phyloP scores from a whole-genome alignment of 1,284 basidiomycete species.

The Rhodotorula sp. region DNA sequence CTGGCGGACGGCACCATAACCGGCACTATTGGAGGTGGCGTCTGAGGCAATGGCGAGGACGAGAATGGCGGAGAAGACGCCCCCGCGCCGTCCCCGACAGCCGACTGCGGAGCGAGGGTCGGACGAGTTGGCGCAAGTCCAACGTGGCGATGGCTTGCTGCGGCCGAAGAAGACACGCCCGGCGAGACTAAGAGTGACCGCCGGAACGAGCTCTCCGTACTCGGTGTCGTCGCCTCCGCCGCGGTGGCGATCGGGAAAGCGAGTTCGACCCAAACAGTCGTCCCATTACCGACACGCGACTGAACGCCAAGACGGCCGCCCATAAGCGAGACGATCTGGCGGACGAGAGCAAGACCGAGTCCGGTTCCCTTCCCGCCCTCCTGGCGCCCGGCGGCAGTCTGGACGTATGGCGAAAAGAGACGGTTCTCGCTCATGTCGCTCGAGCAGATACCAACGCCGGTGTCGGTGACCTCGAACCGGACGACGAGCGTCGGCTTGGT shows the following conservation, averaged over 20 bases:
- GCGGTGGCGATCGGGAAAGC: slow-evolving; percentile 43
- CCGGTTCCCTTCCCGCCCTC: slow-evolving; percentile 57
- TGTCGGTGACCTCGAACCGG: slow-evolving; percentile 75
- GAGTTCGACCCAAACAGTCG: slow-evolving; percentile 74
- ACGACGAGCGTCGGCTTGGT: slow-evolving; percentile 55
- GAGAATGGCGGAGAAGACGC: too few relatives aligned
- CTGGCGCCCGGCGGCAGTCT: slow-evolving; percentile 62
- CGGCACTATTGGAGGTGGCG: too few relatives aligned
- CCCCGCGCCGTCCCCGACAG: too few relatives aligned
- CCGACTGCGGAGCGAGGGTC: too few relatives aligned
- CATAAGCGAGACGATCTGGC: slow-evolving; percentile 80
- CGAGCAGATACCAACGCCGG: slow-evolving; percentile 69
- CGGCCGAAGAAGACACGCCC: neutral
- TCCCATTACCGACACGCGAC: slow-evolving; percentile 50
- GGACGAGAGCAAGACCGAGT: slow-evolving; percentile 73
- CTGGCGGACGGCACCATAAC: too few relatives aligned
- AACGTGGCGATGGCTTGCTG: too few relatives aligned
- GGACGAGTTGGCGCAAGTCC: too few relatives aligned
- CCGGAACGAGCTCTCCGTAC: neutral
- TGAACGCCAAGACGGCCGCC: slow-evolving; percentile 69
- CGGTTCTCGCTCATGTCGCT: slow-evolving; percentile 66
- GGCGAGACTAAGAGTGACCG: neutral
- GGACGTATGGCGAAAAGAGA: slow-evolving; percentile 38
- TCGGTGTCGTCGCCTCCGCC: neutral
- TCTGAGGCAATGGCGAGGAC: too few relatives aligned